Conservation (phyloP, 495 filamentous ascomycete genomes). For the Hyphodiscus hymeniophilus region DNA sequence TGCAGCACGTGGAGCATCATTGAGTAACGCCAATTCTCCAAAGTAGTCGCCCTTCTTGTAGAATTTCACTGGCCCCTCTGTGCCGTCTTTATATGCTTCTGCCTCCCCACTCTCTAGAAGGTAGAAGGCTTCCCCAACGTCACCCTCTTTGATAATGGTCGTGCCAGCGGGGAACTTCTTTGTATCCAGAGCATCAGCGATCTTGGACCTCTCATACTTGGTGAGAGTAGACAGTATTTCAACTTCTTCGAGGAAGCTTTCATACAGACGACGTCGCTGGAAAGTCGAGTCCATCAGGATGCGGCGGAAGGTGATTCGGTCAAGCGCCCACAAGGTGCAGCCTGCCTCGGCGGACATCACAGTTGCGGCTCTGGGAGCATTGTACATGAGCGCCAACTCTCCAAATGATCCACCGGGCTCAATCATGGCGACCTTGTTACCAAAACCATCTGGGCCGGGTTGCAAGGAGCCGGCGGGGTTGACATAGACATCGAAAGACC, state of each 20-base stretch:
- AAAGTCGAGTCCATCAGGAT: slow-evolving; percentile 99
- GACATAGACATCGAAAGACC: slow-evolving; percentile 86
- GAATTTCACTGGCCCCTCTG: slow-evolving; percentile 56
- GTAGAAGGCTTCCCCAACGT: slow-evolving; percentile 88
- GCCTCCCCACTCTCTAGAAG: slow-evolving; percentile 84
- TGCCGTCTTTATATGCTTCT: slow-evolving; percentile 67
- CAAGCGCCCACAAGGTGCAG: slow-evolving; percentile 85
- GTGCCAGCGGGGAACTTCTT: slow-evolving; percentile 75
- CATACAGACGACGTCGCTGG: slow-evolving; percentile 91
- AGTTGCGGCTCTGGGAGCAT: slow-evolving; percentile 93
- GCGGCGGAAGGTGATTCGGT: slow-evolving; percentile 92
- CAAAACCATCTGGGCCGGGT: slow-evolving; percentile 76
- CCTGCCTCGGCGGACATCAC: slow-evolving; percentile 74
- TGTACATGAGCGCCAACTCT: slow-evolving; percentile 97
- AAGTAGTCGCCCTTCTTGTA: slow-evolving; percentile 95
- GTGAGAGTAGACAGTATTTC: slow-evolving; percentile 78
- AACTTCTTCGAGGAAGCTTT: slow-evolving; percentile 95
- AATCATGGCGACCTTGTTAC: slow-evolving; percentile 71
- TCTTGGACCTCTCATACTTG: slow-evolving; percentile 88
- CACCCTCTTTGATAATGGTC: slow-evolving; percentile 84
- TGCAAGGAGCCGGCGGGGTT: slow-evolving; percentile 71
- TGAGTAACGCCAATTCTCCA: slow-evolving; percentile 85
- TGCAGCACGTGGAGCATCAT: slow-evolving; percentile 90
- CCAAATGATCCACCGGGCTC: slow-evolving; percentile 93
- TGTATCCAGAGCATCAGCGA: slow-evolving; percentile 90